Evolutionary conservation across 805 yeast genomes (phyloP), one percentile per base, ranked within the genome.

Genomic region (Jamesozyma jinghongensis): DNA sequence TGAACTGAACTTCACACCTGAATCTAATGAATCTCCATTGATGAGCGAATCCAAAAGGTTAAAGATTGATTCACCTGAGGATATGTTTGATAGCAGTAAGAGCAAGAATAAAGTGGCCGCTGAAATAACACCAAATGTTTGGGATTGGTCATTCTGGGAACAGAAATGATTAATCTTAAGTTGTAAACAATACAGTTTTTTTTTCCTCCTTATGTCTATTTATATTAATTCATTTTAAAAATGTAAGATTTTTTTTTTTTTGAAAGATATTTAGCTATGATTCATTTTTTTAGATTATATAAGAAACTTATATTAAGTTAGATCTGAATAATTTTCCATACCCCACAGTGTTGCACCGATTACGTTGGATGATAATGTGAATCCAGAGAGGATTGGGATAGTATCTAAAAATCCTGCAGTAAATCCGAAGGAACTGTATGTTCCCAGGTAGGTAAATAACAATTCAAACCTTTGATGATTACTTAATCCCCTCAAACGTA

Each of bases 61-160:
- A 13, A 60, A 60, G 34, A 37, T 60, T 19, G 63, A 60, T 41
- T 58, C 63, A 11, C 65, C 65, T 3, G 65, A 57, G 36, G 63
- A 60, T 40, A 42, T 53, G 47, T 58, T 54, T 38, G 48, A 47
- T 36, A 36, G 37, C 3, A 40, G 45, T n/a, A 49, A 47, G 33
- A 34, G 36, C 29, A 40, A 42, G 16, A 45, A 38, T 3, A 33
- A 41, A 4, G 30, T 39, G 4, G 38, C 26, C 6, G 10, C 26
- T 7, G 10, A 22, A 22, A 34, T 25, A 22, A 35, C 18, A 48
- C 39, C 17, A 6, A 10, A 10, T 22, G 26, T 22, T 22, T 22
- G 26, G 26, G 26, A 22, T 22, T 22, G 26, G 26, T 3, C 32
- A 7, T 22, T 19, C 25, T n/a, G n/a, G 35, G 22, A 4, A 27